Percentiles rank a stretch among this genome's conserved stretches.
Conservation (phyloP, 106 monocot species). For the Cymbidium sinense region DNA sequence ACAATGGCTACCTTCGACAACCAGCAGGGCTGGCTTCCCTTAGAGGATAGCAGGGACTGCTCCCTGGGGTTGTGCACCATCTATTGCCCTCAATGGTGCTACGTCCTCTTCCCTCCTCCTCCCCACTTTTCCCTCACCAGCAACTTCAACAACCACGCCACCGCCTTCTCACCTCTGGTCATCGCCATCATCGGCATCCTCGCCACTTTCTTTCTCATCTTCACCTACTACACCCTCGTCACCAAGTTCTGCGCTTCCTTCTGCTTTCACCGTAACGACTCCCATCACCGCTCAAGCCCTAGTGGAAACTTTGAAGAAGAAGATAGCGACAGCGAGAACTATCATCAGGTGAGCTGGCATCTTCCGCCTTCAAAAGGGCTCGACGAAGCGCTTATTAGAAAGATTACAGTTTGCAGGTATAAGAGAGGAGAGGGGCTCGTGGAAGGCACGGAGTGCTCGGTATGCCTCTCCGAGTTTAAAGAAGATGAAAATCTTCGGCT, state of each 20-base stretch:
- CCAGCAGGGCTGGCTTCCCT: constrained; percentile 26
- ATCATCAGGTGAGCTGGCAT: constrained; percentile 28
- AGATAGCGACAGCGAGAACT: not conserved
- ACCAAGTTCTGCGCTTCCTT: constrained; percentile 52
- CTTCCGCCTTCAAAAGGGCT: constrained; percentile 27
- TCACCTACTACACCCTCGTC: constrained; percentile 63
- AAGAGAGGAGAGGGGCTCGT: constrained; percentile 37
- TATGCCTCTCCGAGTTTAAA: constrained; percentile 69
- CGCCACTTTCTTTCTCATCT: constrained; percentile 48
- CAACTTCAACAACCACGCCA: constrained; percentile 12
- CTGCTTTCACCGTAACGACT: constrained; percentile 9
- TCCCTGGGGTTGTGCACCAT: constrained; percentile 54
- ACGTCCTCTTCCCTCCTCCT: constrained; percentile 54
- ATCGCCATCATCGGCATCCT: constrained; percentile 82
- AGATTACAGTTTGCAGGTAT: constrained; percentile 58
- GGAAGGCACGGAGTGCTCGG: constrained; percentile 57
- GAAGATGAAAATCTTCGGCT: constrained; percentile 71
- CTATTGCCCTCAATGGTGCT: constrained; percentile 84
- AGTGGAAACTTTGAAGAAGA: constrained; percentile 11
- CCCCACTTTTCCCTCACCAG: constrained; percentile 23
- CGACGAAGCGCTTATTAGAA: constrained; percentile 52
- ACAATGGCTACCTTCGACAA: constrained; percentile 14
- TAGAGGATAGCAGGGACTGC: constrained; percentile 23
- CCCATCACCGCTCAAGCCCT: constrained; percentile 3
- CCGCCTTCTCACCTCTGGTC: constrained; percentile 50